Evolutionary conservation across 2,329 filamentous ascomycete genomes (phyloP).

Genomic region (Fusarium sp.): DNA sequence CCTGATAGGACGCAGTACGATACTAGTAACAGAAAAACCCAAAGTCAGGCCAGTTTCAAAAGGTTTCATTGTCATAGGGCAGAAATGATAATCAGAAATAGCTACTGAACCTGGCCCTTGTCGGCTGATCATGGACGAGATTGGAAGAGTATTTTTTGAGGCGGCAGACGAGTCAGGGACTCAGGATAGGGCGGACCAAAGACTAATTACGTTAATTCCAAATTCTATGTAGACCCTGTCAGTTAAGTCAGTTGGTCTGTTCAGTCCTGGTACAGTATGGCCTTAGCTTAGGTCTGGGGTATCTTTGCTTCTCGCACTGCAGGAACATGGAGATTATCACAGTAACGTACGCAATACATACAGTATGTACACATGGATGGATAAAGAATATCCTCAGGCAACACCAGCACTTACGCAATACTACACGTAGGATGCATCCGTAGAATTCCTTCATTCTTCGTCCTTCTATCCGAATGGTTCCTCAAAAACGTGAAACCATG

Average conservation of each 20-base stretch:
- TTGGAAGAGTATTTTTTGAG: conserved; percentile 18
- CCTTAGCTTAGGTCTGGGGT: background rate
- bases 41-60: conserved; percentile 39
- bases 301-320: conserved; percentile 15
- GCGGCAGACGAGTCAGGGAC: conserved; percentile 37
- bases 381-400: conserved; percentile 1
- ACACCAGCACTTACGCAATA: background rate
- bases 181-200: conserved; percentile 27
- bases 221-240: conserved; percentile 9
- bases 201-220: conserved; percentile 12
- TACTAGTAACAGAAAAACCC: conserved; percentile 15
- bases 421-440: background rate
- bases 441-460: background rate
- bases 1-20: conserved; percentile 7
- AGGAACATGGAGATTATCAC: conserved; percentile 6
- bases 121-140: conserved; percentile 21
- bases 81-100: conserved; percentile 13
- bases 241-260: background rate
- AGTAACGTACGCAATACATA: background rate
- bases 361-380: background rate
- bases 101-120: conserved; percentile 4
- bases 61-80: conserved; percentile 30
- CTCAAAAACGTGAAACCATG: conserved; percentile 29
- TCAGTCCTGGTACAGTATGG: background rate
- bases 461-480: background rate